Evolutionary conservation across 371 early-diverging fungal species (phyloP).

Genomic region (Capillidium heterosporum): DNA sequence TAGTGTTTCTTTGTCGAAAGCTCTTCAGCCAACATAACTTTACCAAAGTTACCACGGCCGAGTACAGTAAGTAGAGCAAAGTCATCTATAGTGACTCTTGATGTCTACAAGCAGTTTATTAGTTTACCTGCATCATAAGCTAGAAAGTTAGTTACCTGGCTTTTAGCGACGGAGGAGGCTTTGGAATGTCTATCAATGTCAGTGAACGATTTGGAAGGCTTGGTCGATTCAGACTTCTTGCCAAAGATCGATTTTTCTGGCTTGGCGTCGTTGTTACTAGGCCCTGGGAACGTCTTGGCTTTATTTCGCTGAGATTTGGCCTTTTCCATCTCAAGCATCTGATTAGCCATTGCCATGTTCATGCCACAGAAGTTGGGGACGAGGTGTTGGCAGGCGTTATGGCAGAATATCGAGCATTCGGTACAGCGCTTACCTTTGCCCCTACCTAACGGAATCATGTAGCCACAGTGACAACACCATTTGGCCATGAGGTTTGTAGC

Average conservation of each 20-base stretch:
- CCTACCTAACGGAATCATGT: conserved; percentile 56
- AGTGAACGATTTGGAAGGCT: not conserved
- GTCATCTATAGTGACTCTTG: conserved; percentile 28
- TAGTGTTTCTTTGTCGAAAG: conserved; percentile 51
- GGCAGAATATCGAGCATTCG: conserved; percentile 66
- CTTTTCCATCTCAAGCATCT: conserved; percentile 12
- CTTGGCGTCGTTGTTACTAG: not conserved
- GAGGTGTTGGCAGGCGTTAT: conserved; percentile 60
- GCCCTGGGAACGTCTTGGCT: not conserved
- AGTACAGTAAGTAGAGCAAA: conserved; percentile 84
- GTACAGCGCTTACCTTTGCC: conserved; percentile 1
- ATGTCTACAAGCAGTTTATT: too few species aligned
- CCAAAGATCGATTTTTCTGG: too few species aligned
- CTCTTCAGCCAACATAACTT: conserved; percentile 91
- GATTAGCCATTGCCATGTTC: conserved; percentile 61
- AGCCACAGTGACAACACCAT: conserved; percentile 97
- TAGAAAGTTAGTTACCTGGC: not conserved
- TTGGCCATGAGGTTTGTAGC: conserved; percentile 54
- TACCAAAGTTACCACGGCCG: conserved; percentile 96
- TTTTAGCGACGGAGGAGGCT: too few species aligned
- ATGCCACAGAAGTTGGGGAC: conserved; percentile 92
- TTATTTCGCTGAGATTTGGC: not conserved
- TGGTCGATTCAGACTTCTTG: too few species aligned
- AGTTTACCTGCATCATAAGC: not conserved
- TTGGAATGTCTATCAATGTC: too few species aligned